Evolutionary conservation across 768 basidiomycete species (phyloP).

Genomic region (Crassisporium funariophilum): DNA sequence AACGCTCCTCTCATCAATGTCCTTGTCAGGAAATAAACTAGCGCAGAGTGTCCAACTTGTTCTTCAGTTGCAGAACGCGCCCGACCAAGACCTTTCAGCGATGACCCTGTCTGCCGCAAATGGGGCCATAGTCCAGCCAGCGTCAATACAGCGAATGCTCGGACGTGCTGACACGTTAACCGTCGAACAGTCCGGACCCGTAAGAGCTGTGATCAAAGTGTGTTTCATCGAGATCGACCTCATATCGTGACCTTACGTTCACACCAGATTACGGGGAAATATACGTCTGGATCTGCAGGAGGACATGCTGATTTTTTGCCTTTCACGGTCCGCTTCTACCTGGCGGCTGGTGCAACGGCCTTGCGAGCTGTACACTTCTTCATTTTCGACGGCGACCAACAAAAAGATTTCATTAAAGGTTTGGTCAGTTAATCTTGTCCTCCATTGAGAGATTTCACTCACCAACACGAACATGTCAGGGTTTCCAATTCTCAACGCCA

Average conservation of each 20-base stretch:
- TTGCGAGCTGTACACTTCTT: constrained; percentile 39
- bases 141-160: constrained; percentile 10
- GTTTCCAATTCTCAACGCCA: constrained; percentile 35
- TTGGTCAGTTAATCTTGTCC: constrained; percentile 20
- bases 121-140: constrained; percentile 13
- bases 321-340: constrained; percentile 38
- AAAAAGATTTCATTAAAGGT: constrained; percentile 40
- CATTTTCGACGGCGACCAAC: constrained; percentile 40
- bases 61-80: constrained; percentile 33
- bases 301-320: constrained; percentile 36
- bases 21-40: constrained; percentile 27
- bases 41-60: constrained; percentile 33
- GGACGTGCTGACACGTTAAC: constrained; percentile 31
- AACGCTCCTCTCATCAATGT: constrained; percentile 31
- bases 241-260: neutral
- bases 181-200: constrained; percentile 38
- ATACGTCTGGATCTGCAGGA: constrained; percentile 26
- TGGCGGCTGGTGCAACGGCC: constrained; percentile 34
- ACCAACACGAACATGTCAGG: too few species aligned
- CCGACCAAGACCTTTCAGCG: constrained; percentile 31
- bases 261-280: constrained; percentile 35
- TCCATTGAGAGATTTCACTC: too few species aligned
- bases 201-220: constrained; percentile 40
- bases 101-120: constrained; percentile 5
- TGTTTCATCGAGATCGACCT: neutral